phyloP scores from a whole-genome alignment of 83 land plant species.

The Picea mariana region DNA sequence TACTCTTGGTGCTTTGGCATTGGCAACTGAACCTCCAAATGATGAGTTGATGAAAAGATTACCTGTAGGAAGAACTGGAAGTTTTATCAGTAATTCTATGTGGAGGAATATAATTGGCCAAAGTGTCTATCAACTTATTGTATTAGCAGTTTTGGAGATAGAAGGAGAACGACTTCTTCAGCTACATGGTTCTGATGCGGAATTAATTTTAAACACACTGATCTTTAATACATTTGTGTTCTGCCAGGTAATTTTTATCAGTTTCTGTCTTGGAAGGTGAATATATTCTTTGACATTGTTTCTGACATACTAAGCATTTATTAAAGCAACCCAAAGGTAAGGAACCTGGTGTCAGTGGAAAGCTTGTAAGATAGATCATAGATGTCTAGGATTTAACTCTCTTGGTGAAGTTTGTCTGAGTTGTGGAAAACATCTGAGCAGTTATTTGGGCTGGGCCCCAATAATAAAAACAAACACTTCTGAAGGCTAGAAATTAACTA shows the following conservation, averaged over 20 bases:
- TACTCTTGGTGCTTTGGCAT: constrained; percentile 90
- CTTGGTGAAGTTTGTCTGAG: neutral
- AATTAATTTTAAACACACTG: constrained; percentile 56
- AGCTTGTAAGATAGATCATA: neutral
- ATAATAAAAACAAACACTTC: neutral
- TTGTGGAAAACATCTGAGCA: neutral
- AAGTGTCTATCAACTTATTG: constrained; percentile 72
- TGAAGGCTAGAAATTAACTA: neutral
- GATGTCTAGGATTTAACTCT: neutral
- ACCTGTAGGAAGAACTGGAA: constrained; percentile 87
- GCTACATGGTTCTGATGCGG: constrained; percentile 49
- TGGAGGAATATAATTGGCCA: constrained; percentile 92
- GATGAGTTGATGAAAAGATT: constrained; percentile 79
- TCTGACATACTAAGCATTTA: neutral
- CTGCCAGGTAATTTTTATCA: constrained; percentile 57
- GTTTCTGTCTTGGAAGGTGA: neutral
- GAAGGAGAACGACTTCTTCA: constrained; percentile 54
- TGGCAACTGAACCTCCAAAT: constrained; percentile 91
- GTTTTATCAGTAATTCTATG: constrained; percentile 85
- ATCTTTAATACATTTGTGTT: constrained; percentile 90
- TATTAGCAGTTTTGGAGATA: constrained; percentile 70
- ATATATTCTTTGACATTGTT: neutral
- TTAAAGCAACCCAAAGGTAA: neutral
- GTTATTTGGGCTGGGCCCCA: neutral
- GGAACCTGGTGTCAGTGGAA: neutral